Base-by-base conservation (phyloP, 1,284 basidiomycete species). In the Xerocomus amazonicus region DNA sequence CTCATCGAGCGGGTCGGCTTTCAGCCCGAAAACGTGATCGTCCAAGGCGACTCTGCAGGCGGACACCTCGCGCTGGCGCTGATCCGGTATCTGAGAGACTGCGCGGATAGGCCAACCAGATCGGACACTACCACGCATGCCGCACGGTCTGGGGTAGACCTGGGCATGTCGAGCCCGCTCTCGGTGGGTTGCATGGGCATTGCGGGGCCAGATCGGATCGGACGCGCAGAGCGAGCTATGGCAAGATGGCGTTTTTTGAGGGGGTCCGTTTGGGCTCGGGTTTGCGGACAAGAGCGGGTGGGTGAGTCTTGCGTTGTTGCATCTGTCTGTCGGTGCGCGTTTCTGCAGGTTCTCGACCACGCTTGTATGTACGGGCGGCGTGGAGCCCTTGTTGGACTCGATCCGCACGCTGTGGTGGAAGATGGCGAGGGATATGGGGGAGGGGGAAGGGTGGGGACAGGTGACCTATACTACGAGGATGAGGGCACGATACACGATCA, bases 11-110 rank as follows among this genome's bases (percentile, higher is more conserved):
- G 53, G 0, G 55, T 76, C 19, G 70, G 72, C 0, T 73, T 80
- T 51, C 50, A 59, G 1, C 72, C 78, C 10, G 56, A 67, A 8
- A 71, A 83, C 57, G 76, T 87, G 51, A 65, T 84, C 42, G 42
- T 87, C 2, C 64, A 59, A 1, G 85, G 84, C 2, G 82, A 85
- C 57, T 80, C 76, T 6, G 81, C 84, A 0, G 86, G 85, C 1
- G 83, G 75, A 0, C 78, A 83, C 54, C 68, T 85, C 7, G 78
- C 76, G 0, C 58, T 81, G 7, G 77, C 78, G 3, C 57, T 78
- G 27, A 56, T 65, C 6, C 68, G 72, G 0, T 78, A 76, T 57
- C 54, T 77, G 16, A 56, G 70, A 31, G 60, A 68, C 43, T 52
- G 64, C 19, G 52, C 16, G 1, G 17, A 48, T 9, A 41, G 50